phyloP scores from a whole-genome alignment of 495 filamentous ascomycete genomes.

The Podospora didyma region DNA sequence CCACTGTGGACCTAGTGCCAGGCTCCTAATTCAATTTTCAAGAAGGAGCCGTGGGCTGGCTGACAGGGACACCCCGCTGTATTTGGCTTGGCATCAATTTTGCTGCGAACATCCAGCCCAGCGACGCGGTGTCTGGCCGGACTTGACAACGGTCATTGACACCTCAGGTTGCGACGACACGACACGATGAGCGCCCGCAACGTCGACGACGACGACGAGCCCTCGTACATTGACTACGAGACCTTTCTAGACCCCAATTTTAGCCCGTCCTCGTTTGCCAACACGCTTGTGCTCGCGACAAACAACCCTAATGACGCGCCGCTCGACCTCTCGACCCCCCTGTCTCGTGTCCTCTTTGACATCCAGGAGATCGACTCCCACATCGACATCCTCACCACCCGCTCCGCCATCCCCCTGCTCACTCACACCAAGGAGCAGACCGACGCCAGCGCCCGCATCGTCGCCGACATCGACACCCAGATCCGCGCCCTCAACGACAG shows the following conservation, averaged over 20 bases:
- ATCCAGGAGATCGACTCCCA: conserved; percentile 96
- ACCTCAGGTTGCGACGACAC: neutral
- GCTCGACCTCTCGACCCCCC: conserved; percentile 87
- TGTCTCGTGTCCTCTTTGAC: conserved; percentile 93
- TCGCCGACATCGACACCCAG: conserved; percentile 69
- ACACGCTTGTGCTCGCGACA: conserved; percentile 79
- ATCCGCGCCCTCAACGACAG: conserved; percentile 74
- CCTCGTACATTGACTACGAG: conserved; percentile 96
- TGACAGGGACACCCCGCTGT: too few relatives aligned
- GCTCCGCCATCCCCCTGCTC: conserved; percentile 78
- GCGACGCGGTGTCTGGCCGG: too few relatives aligned
- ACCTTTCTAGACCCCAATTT: conserved; percentile 83
- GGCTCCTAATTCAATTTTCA: too few relatives aligned
- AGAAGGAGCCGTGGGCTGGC: too few relatives aligned
- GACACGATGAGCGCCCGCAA: conserved; percentile 21
- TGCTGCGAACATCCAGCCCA: too few relatives aligned
- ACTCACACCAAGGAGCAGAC: conserved; percentile 70
- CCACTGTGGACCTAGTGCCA: too few relatives aligned
- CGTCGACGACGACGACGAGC: conserved; percentile 41
- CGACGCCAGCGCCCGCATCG: conserved; percentile 61
- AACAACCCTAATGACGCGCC: conserved; percentile 89
- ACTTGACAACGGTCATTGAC: too few relatives aligned
- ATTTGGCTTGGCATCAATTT: too few relatives aligned
- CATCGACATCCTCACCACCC: conserved; percentile 83
- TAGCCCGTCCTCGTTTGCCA: conserved; percentile 75